Evolutionary conservation across 495 filamentous ascomycete species (phyloP).

Genomic region (Penicillium maclennaniae): DNA sequence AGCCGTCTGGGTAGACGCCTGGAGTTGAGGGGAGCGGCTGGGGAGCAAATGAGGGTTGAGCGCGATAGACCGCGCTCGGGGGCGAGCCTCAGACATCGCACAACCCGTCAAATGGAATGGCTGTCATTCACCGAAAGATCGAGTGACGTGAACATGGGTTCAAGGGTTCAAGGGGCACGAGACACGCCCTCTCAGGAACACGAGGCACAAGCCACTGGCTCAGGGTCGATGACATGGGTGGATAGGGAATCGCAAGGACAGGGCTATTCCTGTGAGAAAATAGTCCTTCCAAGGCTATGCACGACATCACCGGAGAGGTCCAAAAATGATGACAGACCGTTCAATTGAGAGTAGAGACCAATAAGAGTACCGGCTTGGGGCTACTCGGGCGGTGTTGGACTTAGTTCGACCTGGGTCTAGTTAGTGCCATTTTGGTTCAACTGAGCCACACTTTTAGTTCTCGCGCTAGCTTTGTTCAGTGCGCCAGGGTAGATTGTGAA

Average conservation of each 20-base stretch:
- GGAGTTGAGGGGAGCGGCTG: slow-evolving; percentile 8
- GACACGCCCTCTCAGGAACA: slow-evolving; percentile 26
- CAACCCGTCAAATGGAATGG: slow-evolving; percentile 5
- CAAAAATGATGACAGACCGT: slow-evolving; percentile 6
- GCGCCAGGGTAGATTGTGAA: too few species aligned
- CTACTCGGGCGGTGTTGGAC: slow-evolving; percentile 10
- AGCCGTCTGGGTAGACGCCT: slow-evolving; percentile 23
- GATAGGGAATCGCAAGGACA: neutral
- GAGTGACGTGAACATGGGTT: slow-evolving; percentile 11
- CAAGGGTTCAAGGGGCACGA: slow-evolving; percentile 12
- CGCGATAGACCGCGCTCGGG: neutral
- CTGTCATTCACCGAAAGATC: slow-evolving; percentile 2
- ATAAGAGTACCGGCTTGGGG: neutral
- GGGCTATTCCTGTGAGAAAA: neutral
- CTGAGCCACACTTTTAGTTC: slow-evolving; percentile 14
- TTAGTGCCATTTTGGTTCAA: too few species aligned
- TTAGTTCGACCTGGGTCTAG: too few species aligned
- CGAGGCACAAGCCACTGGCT: slow-evolving; percentile 26
- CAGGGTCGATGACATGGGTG: slow-evolving; percentile 8
- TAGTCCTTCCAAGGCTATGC: neutral
- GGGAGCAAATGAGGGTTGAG: slow-evolving; percentile 16
- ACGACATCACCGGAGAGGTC: neutral
- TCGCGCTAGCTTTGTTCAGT: neutral
- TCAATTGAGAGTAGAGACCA: neutral
- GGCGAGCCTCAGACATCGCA: slow-evolving; percentile 2